Evolutionary conservation across 2,329 filamentous ascomycete species (phyloP).

Genomic region (Fusarium nelsonii): DNA sequence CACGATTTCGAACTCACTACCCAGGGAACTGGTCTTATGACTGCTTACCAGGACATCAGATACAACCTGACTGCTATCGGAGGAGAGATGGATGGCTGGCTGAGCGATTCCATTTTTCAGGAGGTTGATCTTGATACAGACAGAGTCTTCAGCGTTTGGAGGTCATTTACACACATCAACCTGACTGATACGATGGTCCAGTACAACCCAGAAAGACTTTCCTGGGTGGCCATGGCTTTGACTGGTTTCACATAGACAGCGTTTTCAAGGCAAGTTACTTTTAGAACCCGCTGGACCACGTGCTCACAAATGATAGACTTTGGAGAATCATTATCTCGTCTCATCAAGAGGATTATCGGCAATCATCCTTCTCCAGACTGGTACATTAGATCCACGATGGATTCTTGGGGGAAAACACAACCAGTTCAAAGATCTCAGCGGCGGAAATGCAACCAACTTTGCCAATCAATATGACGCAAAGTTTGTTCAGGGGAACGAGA

Average conservation of each 20-base stretch:
- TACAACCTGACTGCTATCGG: constrained; percentile 41
- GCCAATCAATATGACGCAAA: constrained; percentile 63
- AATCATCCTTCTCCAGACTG: constrained; percentile 48
- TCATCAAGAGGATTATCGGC: constrained; percentile 50
- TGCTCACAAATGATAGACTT: constrained; percentile 35
- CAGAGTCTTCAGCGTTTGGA: constrained; percentile 44
- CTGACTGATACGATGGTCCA: constrained; percentile 39
- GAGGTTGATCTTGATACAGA: constrained; percentile 43
- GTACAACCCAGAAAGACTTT: constrained; percentile 36
- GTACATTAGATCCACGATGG: constrained; percentile 50
- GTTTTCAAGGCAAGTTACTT: constrained; percentile 42
- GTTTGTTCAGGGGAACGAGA: constrained; percentile 60
- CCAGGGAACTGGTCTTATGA: constrained; percentile 39
- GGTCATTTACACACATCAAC: constrained; percentile 41
- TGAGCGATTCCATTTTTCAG: constrained; percentile 44
- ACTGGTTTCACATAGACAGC: constrained; percentile 49
- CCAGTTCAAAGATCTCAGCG: constrained; percentile 52
- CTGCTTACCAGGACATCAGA: constrained; percentile 43
- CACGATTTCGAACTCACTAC: constrained; percentile 44
- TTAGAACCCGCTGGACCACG: not conserved
- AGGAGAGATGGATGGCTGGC: constrained; percentile 38
- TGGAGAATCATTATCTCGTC: constrained; percentile 52
- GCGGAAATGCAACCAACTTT: constrained; percentile 52
- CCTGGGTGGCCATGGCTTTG: constrained; percentile 43
- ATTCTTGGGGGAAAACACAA: constrained; percentile 52